Conservation (phyloP, 129 eudicot species). For the Flaveria ramosissima region DNA sequence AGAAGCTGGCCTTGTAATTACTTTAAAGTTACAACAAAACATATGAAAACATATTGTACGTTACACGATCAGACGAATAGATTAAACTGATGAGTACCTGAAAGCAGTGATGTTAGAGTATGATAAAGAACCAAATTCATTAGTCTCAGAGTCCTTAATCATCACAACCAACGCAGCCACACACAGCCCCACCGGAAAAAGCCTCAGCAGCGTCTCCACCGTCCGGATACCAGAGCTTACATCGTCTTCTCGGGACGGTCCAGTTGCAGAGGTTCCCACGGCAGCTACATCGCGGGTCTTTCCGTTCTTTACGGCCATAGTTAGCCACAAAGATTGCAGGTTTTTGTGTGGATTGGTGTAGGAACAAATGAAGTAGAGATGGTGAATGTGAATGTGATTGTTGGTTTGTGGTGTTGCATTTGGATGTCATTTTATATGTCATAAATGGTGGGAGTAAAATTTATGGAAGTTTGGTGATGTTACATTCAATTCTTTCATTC, state of each 20-base stretch:
- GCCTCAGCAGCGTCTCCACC: slow-evolving; percentile 70
- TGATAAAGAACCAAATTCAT: slow-evolving; percentile 74
- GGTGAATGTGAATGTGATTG: slow-evolving; percentile 9
- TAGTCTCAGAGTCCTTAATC: slow-evolving; percentile 71
- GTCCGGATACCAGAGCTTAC: slow-evolving; percentile 50
- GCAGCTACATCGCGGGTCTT: slow-evolving; percentile 17
- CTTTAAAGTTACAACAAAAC: too few species aligned
- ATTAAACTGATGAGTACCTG: slow-evolving; percentile 36
- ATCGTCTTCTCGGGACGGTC: slow-evolving; percentile 30
- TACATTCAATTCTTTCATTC: slow-evolving; percentile 31
- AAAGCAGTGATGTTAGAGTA: slow-evolving; percentile 86
- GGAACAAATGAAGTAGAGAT: too few species aligned
- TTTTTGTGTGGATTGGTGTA: neutral
- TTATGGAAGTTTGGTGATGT: slow-evolving; percentile 34
- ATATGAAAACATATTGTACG: too few species aligned
- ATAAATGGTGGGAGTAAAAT: slow-evolving; percentile 34
- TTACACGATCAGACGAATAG: too few species aligned
- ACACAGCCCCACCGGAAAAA: slow-evolving; percentile 70
- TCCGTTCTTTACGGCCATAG: slow-evolving; percentile 43
- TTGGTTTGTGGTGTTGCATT: slow-evolving; percentile 6
- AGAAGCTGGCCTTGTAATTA: too few species aligned
- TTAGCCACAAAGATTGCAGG: neutral
- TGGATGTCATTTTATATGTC: slow-evolving; percentile 16
- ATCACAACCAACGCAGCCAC: slow-evolving; percentile 71
- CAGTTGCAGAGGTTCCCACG: neutral